Base-by-base conservation (phyloP, 2,329 filamentous ascomycete genomes). In the Malbranchea zuffiana region DNA sequence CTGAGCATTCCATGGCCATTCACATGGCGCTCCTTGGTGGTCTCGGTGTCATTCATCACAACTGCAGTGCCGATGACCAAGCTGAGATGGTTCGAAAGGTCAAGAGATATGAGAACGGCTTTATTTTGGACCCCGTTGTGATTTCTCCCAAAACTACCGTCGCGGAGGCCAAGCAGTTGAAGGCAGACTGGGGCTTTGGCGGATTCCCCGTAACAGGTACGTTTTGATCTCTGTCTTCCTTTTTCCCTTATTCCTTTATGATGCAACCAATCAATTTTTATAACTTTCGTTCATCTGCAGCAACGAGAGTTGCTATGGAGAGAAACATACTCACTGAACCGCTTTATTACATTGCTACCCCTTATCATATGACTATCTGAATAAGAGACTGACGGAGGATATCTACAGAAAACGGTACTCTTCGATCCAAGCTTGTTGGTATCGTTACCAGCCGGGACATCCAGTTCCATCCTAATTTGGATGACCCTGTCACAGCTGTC, bases 261-360 rank as follows among this genome's bases (percentile, higher is more conserved):
- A 84, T 72, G 74, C 71, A 75, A 59, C 63, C 69, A 66, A 69
- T 62, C 69, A 66, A 67, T 55, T 54, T 59, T 68, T 75, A 82
- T 95, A 96, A 96, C 90, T 98, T 98, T 98, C 90, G 90, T 98
- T 98, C 90, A 88, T 88, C 90, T 85, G 84, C 74, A 92, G 80
- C 75, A 81, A 82, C 79, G 72, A 73, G 68, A 78, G 59, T 74
- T 74, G 82, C 84, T 73, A 69, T 94, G 86, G 75, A 84, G 86
- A 94, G 65, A 71, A 65, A 66, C n/a, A n/a, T n/a, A n/a, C n/a
- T n/a, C n/a, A n/a, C n/a, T n/a, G n/a, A n/a, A n/a, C n/a, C n/a
- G n/a, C n/a, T n/a, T n/a, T n/a, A n/a, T n/a, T n/a, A n/a, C n/a
- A n/a, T n/a, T n/a, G n/a, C n/a, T n/a, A 15, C 10, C 16, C 10